phyloP scores from a whole-genome alignment of 768 basidiomycete species.

The Kwoniella shandongensis region DNA sequence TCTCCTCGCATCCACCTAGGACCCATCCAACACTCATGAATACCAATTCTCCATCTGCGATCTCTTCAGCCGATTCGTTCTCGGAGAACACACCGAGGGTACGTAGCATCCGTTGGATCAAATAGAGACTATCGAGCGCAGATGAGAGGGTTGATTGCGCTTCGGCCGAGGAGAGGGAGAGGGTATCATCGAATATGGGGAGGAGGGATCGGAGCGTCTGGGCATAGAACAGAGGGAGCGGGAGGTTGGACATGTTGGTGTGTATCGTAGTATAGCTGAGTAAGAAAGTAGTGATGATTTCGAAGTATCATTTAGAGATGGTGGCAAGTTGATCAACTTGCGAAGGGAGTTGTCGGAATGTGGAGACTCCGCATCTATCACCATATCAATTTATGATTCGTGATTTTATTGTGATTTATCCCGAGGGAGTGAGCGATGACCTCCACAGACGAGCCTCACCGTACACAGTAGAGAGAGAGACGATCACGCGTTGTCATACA shows the following conservation, averaged over 20 bases:
- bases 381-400: too few species aligned
- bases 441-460: too few species aligned
- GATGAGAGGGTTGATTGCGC: constrained; percentile 32
- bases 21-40: constrained; percentile 52
- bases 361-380: too few species aligned
- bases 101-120: constrained; percentile 44
- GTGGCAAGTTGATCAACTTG: too few species aligned
- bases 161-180: constrained; percentile 34
- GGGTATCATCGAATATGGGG: constrained; percentile 45
- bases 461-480: too few species aligned
- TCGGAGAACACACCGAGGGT: constrained; percentile 52
- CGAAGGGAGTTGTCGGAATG: too few species aligned
- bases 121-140: constrained; percentile 40
- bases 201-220: constrained; percentile 38
- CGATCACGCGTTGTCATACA: neutral
- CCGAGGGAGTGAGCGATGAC: too few species aligned
- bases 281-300: neutral
- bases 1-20: constrained; percentile 43
- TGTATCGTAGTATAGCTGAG: neutral
- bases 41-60: constrained; percentile 48
- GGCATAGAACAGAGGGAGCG: constrained; percentile 45
- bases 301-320: too few species aligned
- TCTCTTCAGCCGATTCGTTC: constrained; percentile 52
- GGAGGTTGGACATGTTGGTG: constrained; percentile 35
- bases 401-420: too few species aligned